These are phyloP conservation scores for Atkinsonella texensis DNA, from an alignment of 2,329 filamentous ascomycete species.

Conservation along the genomic window DNA sequence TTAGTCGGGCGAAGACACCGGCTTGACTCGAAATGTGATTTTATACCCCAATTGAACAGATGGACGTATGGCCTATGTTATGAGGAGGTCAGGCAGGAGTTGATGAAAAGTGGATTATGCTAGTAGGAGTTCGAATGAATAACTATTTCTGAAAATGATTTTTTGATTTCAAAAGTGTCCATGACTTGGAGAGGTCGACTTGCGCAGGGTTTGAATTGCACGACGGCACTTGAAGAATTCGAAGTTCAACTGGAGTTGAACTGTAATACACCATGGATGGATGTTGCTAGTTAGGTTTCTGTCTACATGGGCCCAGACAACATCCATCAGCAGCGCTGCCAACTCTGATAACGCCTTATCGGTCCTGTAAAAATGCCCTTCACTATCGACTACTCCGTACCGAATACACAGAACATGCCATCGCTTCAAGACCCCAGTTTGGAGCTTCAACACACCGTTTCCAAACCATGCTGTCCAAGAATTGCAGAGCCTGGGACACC, in stretches of 20 bases:
- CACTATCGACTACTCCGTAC: not conserved
- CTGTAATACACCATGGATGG: too few species aligned
- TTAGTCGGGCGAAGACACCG: slow-evolving; percentile 23
- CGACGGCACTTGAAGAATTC: not conserved
- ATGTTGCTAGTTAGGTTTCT: too few species aligned
- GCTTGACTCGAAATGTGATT: slow-evolving; percentile 25
- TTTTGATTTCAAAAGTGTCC: not conserved
- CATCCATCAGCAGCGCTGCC: not conserved
- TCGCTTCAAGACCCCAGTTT: too few species aligned
- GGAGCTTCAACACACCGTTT: not conserved
- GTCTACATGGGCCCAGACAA: not conserved
- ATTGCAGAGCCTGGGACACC: not conserved
- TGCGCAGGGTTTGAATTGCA: not conserved
- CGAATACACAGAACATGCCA: not conserved
- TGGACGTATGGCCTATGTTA: slow-evolving; percentile 20
- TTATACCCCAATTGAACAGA: slow-evolving; percentile 22
- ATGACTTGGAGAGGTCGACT: not conserved
- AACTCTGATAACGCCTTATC: not conserved
- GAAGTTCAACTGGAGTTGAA: too few species aligned
- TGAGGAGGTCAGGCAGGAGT: slow-evolving; percentile 21
- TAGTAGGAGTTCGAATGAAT: slow-evolving; percentile 24
- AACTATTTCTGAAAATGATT: slow-evolving; percentile 1
- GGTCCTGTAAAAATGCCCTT: not conserved
- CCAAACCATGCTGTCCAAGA: not conserved
- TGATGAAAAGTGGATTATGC: slow-evolving; percentile 20